Evolutionary conservation across 2,329 filamentous ascomycete genomes (phyloP).

Genomic region (Arthrobotrys pseudoclavata): DNA sequence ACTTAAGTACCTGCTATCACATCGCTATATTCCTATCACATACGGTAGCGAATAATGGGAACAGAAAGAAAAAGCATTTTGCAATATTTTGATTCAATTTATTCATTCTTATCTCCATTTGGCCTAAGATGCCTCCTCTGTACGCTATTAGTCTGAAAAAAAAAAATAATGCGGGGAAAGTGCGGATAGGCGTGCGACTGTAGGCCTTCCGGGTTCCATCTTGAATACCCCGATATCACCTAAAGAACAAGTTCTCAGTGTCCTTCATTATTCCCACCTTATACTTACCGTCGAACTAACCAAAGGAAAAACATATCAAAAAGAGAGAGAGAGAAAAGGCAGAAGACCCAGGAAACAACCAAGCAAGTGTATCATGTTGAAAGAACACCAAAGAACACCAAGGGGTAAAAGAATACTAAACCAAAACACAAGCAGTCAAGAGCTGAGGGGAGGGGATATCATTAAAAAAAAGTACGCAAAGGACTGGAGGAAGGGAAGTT

Average conservation of each 20-base stretch:
- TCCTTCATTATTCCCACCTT: conserved; percentile 1
- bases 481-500: conserved; percentile 14
- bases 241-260: background rate
- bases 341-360: conserved; percentile 6
- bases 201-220: background rate
- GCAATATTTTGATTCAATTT: conserved; percentile 19
- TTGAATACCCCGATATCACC: background rate
- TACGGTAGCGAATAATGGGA: background rate
- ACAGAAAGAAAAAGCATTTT: background rate
- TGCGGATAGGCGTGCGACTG: background rate
- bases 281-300: background rate
- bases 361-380: conserved; percentile 27
- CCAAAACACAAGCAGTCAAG: conserved; percentile 10
- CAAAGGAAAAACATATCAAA: background rate
- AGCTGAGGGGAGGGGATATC: conserved; percentile 28
- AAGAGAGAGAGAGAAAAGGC: conserved; percentile 3
- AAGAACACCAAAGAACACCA: conserved; percentile 30
- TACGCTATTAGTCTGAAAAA: background rate
- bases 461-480: conserved; percentile 15
- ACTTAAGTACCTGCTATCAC: background rate
- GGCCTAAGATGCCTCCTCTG: background rate
- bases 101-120: conserved; percentile 16
- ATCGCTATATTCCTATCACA: background rate
- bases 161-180: background rate
- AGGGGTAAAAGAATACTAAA: conserved; percentile 2